Evolutionary conservation across 2,329 filamentous ascomycete species (phyloP), one percentile per base, ranked within the genome.

Genomic region (Trichophyton mentagrophytes): DNA sequence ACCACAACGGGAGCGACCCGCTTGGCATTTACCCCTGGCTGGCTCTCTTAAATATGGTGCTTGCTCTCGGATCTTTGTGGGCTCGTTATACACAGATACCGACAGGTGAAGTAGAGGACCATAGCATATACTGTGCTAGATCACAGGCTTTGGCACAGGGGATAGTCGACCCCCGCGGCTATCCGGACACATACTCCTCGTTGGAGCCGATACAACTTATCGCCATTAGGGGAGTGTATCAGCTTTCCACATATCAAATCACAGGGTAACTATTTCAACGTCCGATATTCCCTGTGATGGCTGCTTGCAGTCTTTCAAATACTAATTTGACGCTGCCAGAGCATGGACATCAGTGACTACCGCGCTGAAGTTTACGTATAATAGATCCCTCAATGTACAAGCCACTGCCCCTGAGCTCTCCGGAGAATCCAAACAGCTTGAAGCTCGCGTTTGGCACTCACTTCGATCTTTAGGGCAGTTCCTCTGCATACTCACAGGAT

Each of bases 401-500:
- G 76, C 73, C 44, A 66, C 70, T 36, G 68, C 68, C 49, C 63
- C 64, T 5, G 62, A 63, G 2, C 61, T 68, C 22, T 62, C 65
- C 13, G 63, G 66, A 4, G 61, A 67, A 3, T 64, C 68, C 36
- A 72, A 70, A 60, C 74, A 76, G 62, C 63, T 68, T 2, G 61
- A 73, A 27, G 65, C 68, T 20, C 69, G 70, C 36, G 68, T 73
- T 20, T 76, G 75, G 74, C 75, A 74, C 71, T 70, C 69, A n/a
- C 61, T 75, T 20, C 73, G 70, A 60, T 68, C 68, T 2, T 60
- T 74, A 15, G 75, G 76, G 61, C 66, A 67, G 15, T 64, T 71
- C 1, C 63, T 76, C 3, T 69, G 69, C 15, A 63, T 69, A 4
- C 68, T 75, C 27, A 73, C 70, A n/a, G 74, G 74, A 5, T 68